phyloP scores from a whole-genome alignment of 257 asterid genomes.

The Craterostigma plantagineum region DNA sequence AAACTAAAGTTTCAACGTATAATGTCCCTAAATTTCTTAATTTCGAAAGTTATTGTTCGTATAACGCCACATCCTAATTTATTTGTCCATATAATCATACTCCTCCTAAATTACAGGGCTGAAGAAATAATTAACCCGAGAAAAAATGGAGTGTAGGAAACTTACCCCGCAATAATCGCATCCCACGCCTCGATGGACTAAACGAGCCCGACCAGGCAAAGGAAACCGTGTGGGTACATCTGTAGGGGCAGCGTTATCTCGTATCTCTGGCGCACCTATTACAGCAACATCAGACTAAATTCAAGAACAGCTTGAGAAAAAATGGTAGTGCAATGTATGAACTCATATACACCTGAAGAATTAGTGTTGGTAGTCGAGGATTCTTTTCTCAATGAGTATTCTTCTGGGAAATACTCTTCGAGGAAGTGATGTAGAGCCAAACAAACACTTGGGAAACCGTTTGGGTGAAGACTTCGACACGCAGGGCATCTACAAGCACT shows the following conservation, averaged over 20 bases:
- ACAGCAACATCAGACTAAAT: slow-evolving; percentile 11
- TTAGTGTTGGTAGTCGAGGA: slow-evolving; percentile 14
- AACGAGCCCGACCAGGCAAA: slow-evolving; percentile 13
- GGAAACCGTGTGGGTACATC: slow-evolving; percentile 5
- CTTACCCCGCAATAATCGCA: slow-evolving; percentile 80
- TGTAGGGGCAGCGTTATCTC: slow-evolving; percentile 10
- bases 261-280: slow-evolving; percentile 12
- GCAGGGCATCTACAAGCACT: slow-evolving; percentile 32
- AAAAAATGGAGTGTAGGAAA: not conserved
- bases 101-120: too few species aligned
- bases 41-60: too few species aligned
- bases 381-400: slow-evolving; percentile 29
- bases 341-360: slow-evolving; percentile 21
- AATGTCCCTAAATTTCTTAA: too few species aligned
- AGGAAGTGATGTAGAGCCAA: slow-evolving; percentile 48
- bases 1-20: too few species aligned
- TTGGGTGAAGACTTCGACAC: slow-evolving; percentile 45
- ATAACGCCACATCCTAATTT: too few species aligned
- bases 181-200: slow-evolving; percentile 33
- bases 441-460: slow-evolving; percentile 44
- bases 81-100: too few species aligned
- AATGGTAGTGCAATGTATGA: not conserved
- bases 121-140: too few species aligned
- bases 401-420: slow-evolving; percentile 30
- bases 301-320: not conserved